phyloP scores from a whole-genome alignment of 305 asterid genomes.

The Plantago coronopus region DNA sequence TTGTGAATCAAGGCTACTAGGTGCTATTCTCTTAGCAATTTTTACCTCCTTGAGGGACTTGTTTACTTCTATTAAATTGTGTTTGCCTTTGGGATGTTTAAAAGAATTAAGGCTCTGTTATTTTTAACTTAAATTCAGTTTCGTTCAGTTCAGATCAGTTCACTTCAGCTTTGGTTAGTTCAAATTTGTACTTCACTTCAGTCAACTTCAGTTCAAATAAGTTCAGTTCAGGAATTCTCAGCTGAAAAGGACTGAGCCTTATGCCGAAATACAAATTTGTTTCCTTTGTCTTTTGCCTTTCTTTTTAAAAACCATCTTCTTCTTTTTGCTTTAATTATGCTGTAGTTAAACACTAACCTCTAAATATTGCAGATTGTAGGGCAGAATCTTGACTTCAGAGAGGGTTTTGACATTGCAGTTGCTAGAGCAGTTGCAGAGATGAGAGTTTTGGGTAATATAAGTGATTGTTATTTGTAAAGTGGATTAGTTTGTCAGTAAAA shows the following conservation, averaged over 20 bases:
- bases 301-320: no score
- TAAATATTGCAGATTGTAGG: slow-evolving; percentile 64
- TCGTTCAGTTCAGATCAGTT: no score
- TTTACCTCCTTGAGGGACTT: background rate
- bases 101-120: no score
- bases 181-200: slow-evolving; percentile 11
- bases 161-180: no score
- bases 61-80: slow-evolving; percentile 8
- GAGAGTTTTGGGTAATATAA: slow-evolving; percentile 69
- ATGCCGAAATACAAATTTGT: no score
- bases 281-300: no score
- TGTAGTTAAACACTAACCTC: slow-evolving; percentile 22
- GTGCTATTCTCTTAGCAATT: slow-evolving; percentile 13
- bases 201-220: no score
- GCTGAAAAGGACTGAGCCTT: no score
- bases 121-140: no score
- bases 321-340: slow-evolving; percentile 1
- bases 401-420: slow-evolving; percentile 77
- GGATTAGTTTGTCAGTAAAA: slow-evolving; percentile 13
- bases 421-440: slow-evolving; percentile 99
- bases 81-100: background rate
- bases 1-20: background rate
- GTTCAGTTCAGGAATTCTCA: no score
- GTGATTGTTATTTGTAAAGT: background rate
- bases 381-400: slow-evolving; percentile 62